Conservation (phyloP, 2,329 filamentous ascomycete genomes). For the Aspergillus intermedius region DNA sequence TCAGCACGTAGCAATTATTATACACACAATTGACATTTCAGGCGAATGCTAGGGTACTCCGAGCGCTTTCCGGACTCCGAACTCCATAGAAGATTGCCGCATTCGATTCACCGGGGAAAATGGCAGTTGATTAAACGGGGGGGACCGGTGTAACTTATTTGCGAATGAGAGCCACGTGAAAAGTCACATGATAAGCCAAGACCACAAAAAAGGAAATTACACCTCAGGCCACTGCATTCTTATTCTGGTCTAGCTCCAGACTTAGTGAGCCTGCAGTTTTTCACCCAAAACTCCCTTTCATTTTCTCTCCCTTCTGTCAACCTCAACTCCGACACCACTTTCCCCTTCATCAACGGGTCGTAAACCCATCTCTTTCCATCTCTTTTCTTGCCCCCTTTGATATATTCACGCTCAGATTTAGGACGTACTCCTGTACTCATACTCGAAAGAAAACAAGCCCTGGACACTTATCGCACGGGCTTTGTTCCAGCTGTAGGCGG, state of each 20-base stretch:
- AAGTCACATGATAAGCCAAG: background rate
- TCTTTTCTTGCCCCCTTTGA: conserved; percentile 7
- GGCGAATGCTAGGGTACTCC: background rate
- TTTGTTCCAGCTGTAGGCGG: conserved; percentile 36
- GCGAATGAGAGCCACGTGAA: background rate
- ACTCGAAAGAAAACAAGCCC: conserved; percentile 18
- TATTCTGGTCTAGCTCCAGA: background rate
- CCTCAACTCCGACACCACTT: conserved; percentile 5
- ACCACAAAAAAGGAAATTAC: background rate
- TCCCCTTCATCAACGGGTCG: conserved; percentile 9
- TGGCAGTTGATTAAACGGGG: background rate
- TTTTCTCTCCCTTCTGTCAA: conserved; percentile 3
- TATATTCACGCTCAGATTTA: conserved; percentile 14
- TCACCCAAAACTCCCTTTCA: conserved; percentile 6
- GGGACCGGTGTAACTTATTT: background rate
- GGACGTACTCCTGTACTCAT: conserved; percentile 32
- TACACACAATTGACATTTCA: too few relatives aligned
- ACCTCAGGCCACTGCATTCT: background rate
- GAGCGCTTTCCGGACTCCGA: background rate
- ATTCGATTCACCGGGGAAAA: background rate
- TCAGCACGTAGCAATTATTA: too few relatives aligned
- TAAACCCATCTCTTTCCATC: conserved; percentile 18
- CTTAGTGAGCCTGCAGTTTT: background rate
- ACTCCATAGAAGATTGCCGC: background rate
- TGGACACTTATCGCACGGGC: conserved; percentile 28